phyloP scores from a whole-genome alignment of 2,329 filamentous ascomycete genomes.

The Amphichorda felina region DNA sequence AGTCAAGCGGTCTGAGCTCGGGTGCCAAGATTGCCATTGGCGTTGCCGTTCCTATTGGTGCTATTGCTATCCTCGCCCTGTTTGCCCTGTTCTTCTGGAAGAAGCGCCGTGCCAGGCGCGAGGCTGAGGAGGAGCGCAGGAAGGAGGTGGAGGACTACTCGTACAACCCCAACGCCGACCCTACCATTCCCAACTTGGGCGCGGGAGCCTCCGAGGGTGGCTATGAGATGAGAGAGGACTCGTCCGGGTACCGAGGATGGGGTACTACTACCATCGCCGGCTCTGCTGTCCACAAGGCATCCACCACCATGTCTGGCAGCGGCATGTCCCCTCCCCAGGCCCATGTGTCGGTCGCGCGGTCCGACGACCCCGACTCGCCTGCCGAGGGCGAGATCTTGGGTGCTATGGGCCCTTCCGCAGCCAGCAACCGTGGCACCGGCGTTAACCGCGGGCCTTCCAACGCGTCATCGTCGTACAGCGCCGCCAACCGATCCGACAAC shows the following conservation, averaged over 20 bases:
- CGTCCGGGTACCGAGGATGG: conserved; percentile 86
- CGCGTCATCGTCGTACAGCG: conserved; percentile 91
- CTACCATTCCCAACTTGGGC: conserved; percentile 48
- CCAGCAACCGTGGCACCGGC: conserved; percentile 49
- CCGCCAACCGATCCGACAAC: conserved; percentile 60
- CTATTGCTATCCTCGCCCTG: conserved; percentile 69
- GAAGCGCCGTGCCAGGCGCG: conserved; percentile 74
- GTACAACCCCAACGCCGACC: conserved; percentile 95
- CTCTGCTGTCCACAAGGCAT: conserved; percentile 69
- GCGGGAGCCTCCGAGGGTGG: conserved; percentile 34
- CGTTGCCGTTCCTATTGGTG: conserved; percentile 85
- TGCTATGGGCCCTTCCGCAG: conserved; percentile 63
- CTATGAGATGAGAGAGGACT: conserved; percentile 70
- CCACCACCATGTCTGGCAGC: conserved; percentile 78
- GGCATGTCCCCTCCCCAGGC: conserved; percentile 54
- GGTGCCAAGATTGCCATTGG: conserved; percentile 77
- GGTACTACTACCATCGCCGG: conserved; percentile 59
- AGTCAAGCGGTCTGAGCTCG: conserved; percentile 36
- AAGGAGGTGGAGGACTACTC: conserved; percentile 97
- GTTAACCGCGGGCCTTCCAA: conserved; percentile 88
- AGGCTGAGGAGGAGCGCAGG: conserved; percentile 69
- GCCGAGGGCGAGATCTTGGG: conserved; percentile 77
- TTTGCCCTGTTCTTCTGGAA: conserved; percentile 77
- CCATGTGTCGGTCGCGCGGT: conserved; percentile 55
- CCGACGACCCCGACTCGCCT: conserved; percentile 49